Conservation (phyloP, 2,329 filamentous ascomycete species). For the Colletotrichum australisinense region DNA sequence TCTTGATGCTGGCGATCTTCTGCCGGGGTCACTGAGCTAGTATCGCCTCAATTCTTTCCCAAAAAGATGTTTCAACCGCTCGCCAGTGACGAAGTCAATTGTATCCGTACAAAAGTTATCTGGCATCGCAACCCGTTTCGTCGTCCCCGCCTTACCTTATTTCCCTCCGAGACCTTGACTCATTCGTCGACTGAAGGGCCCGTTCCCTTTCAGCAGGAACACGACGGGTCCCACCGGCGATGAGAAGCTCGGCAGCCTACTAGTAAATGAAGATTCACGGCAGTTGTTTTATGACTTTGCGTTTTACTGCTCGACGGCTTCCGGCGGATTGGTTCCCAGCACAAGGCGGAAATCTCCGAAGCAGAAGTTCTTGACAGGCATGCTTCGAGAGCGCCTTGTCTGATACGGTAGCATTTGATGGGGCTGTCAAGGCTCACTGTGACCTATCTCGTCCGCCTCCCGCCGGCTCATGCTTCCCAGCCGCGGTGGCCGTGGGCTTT, state of each 20-base stretch:
- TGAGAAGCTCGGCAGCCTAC: neutral
- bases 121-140: slow-evolving; percentile 14
- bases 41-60: neutral
- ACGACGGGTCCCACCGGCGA: neutral
- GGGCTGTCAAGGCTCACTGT: neutral
- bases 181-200: neutral
- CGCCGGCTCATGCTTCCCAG: too few relatives aligned
- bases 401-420: slow-evolving; percentile 11
- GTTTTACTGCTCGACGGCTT: neutral
- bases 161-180: slow-evolving; percentile 7
- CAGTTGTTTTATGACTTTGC: neutral
- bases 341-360: neutral
- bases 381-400: slow-evolving; percentile 16
- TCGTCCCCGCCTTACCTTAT: slow-evolving; percentile 7
- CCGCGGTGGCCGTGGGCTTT: too few relatives aligned
- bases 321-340: neutral
- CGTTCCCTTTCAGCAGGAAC: neutral
- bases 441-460: slow-evolving; percentile 4
- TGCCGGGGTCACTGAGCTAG: neutral
- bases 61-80: neutral
- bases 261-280: neutral
- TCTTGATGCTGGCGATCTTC: neutral
- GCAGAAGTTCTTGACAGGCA: slow-evolving; percentile 11
- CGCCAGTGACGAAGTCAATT: slow-evolving; percentile 10
- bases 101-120: neutral